Conservation (phyloP, 2,329 filamentous ascomycete species). For the Westerdykella ornata region DNA sequence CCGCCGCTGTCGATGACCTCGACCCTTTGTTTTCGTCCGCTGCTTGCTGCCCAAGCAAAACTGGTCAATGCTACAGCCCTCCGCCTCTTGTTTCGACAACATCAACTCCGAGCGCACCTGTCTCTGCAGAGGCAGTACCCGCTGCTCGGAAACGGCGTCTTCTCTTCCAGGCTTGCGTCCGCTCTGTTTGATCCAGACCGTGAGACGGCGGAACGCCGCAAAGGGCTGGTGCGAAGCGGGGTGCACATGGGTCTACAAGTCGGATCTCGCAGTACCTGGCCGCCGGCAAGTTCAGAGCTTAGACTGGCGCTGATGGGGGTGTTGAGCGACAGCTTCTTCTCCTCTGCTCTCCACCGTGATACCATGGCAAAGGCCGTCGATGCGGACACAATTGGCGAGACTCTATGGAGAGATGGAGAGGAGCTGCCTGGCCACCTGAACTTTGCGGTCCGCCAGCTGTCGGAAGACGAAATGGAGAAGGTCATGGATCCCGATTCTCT, state of each 20-base stretch:
- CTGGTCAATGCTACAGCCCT: conserved; percentile 73
- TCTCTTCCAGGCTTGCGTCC: conserved; percentile 70
- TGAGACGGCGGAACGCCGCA: conserved; percentile 66
- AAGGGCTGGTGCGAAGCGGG: conserved; percentile 59
- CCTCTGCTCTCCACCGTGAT: conserved; percentile 29
- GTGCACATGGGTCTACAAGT: conserved; percentile 73
- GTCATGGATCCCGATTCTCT: conserved; percentile 78
- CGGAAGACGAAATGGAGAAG: conserved; percentile 68
- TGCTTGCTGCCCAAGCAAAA: conserved; percentile 66
- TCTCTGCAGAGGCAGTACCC: conserved; percentile 72
- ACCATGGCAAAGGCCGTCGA: conserved; percentile 9
- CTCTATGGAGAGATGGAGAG: conserved; percentile 14
- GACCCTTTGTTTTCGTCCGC: conserved; percentile 66
- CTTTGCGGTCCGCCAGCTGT: conserved; percentile 72
- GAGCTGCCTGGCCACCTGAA: conserved; percentile 43
- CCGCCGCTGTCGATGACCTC: conserved; percentile 53
- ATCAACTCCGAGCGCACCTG: conserved; percentile 66
- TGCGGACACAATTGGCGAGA: not conserved
- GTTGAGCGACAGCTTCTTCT: conserved; percentile 64
- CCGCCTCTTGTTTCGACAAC: conserved; percentile 66
- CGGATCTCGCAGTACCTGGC: conserved; percentile 77
- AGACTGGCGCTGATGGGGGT: conserved; percentile 81
- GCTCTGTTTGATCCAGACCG: conserved; percentile 80
- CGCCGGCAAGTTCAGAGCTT: conserved; percentile 89
- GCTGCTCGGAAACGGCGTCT: conserved; percentile 76